Evolutionary conservation across 129 eudicot genomes (phyloP).

Genomic region (Escallonia herrerae): DNA sequence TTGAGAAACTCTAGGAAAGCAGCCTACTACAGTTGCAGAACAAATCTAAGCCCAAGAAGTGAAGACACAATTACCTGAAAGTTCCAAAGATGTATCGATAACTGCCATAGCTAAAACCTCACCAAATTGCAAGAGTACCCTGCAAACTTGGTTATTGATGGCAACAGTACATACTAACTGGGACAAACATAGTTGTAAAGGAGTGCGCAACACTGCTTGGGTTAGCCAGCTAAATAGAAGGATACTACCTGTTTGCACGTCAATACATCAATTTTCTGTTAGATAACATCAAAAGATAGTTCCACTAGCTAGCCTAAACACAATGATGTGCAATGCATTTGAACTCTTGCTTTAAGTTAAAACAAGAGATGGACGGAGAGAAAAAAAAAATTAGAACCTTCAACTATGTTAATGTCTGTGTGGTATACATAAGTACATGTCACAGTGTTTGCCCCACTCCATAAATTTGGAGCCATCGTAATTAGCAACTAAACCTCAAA

Average conservation of each 20-base stretch:
- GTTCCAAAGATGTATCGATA: too few relatives aligned
- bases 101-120: too few relatives aligned
- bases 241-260: not conserved
- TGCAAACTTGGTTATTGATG: too few relatives aligned
- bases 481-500: slow-evolving; percentile 4
- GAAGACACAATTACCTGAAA: too few relatives aligned
- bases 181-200: not conserved
- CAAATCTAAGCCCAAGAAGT: too few relatives aligned
- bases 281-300: not conserved
- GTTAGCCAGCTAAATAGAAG: not conserved
- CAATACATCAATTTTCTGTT: not conserved
- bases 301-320: not conserved
- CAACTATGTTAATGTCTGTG: slow-evolving; percentile 28
- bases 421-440: slow-evolving; percentile 22
- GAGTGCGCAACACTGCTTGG: not conserved
- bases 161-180: too few relatives aligned
- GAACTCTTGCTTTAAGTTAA: not conserved
- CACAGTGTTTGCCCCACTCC: slow-evolving; percentile 18
- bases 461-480: slow-evolving; percentile 5
- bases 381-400: not conserved
- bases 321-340: not conserved
- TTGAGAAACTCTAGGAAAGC: too few relatives aligned
- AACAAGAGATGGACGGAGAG: slow-evolving; percentile 5
- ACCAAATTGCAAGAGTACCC: too few relatives aligned
- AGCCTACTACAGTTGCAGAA: too few relatives aligned